Base-by-base conservation (phyloP, 2,329 filamentous ascomycete genomes). In the Hirsutella minnesotensis region DNA sequence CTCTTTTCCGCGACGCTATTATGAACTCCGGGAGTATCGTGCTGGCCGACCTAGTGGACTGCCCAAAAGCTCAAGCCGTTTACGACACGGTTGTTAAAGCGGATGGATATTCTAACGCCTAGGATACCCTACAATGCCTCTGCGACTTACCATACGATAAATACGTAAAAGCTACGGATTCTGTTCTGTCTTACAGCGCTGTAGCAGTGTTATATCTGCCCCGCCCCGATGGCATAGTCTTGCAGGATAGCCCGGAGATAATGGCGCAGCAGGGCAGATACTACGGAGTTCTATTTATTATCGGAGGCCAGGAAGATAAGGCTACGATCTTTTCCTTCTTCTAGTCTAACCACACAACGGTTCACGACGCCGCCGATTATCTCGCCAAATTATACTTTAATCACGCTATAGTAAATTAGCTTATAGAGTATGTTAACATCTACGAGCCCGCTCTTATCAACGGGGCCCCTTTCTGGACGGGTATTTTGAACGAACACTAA, bases 291-390 rank as follows among this genome's bases (percentile, higher is more conserved):
- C 69, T 69, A 29, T 66, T 68, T 62, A 72, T 73, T 49, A 72
- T 83, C 34, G 83, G 85, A 33, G 74, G 86, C 54, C 82, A 87
- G 59, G 83, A 89, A 64, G 85, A 90, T 54, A 84, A 90, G 59
- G 83, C 84, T 16, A 87, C 84, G 0, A 60, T 89, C 3, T 87
- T 89, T 56, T 68, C 79, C 5, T 66, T 89, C 30, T 80, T 81
- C 57, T 81, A 85, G 49, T 55, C 61, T 22, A 86, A 88, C 56
- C 64, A 89, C 40, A 83, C 75, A 9, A 81, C 70, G 1, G 76
- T 69, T 0, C 61, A 62, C 1, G 61, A 77, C 5, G 51, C 89
- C 0, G 68, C 77, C 30, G 62, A 70, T n/a, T 90, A 90, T 53
- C 61, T 92, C 19, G 53, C 62, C 2, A 55, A 61, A 1, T 49